Evolutionary conservation across 163 green algal species (phyloP).

Genomic region (Scenedesmus sp.): DNA sequence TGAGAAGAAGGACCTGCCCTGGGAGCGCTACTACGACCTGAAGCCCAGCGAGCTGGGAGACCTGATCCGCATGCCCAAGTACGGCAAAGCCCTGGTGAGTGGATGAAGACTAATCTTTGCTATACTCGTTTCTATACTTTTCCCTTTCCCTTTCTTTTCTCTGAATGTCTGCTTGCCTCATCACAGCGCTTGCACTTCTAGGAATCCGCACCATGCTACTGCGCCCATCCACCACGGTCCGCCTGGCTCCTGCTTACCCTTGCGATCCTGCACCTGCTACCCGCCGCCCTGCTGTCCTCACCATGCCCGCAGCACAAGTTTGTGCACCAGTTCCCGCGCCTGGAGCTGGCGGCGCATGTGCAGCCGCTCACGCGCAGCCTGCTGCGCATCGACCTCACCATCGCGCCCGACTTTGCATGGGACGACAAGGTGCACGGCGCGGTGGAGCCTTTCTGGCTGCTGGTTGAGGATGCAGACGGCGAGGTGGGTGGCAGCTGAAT

Average conservation of each 20-base stretch:
- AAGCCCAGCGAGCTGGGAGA: conserved; percentile 92
- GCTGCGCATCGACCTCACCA: conserved; percentile 95
- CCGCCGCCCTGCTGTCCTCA: neutral
- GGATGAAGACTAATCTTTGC: no score
- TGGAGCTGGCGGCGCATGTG: conserved; percentile 92
- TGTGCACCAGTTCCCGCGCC: conserved; percentile 89
- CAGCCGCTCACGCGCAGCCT: conserved; percentile 94
- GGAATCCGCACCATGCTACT: no score
- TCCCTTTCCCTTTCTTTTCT: no score
- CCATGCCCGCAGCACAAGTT: conserved; percentile 83
- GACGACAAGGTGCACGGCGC: conserved; percentile 88
- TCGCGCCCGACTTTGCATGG: conserved; percentile 99
- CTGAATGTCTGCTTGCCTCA: no score
- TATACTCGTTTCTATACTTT: no score
- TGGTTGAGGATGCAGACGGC: conserved; percentile 95
- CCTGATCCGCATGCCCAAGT: conserved; percentile 94
- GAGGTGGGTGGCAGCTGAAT: conserved; percentile 33
- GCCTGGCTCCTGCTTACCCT: no score
- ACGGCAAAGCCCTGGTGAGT: conserved; percentile 85
- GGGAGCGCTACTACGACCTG: conserved; percentile 98
- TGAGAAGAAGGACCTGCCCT: conserved; percentile 96
- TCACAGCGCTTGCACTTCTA: no score
- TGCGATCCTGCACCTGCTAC: no score
- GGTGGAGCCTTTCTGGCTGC: conserved; percentile 97
- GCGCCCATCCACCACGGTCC: no score